Evolutionary conservation across 2,329 filamentous ascomycete genomes (phyloP), one percentile per base, ranked within the genome.

Genomic region (Pyrenochaeta sp.): DNA sequence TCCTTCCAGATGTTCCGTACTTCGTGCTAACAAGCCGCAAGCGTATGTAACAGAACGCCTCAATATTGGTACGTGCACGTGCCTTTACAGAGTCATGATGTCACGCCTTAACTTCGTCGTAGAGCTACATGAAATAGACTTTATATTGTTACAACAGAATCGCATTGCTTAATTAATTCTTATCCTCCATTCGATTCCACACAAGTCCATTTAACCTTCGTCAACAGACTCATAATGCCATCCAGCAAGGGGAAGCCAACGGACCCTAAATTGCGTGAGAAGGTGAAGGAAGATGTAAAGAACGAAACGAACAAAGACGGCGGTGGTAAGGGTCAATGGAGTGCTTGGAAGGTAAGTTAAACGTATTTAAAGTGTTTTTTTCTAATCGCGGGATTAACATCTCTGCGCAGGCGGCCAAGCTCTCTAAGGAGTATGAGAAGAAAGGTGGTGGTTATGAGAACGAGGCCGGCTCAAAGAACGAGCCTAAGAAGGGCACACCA

Each of bases 221-320:
- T 10, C 8, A 22, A 34, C 34, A 13, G 13, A n/a, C n/a, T 42
- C 39, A 51, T 8, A 6, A 74, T 75, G 74, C 58, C 66, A 4
- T 75, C 73, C 17, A 69, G 69, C 17, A 76, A 74, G 48, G 74
- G 74, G 54, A 77, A 74, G 46, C 73, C 73, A 8, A 76, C 74
- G 4, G 72, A 77, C 52, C 71, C 72, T 2, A 71, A 76, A 48
- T 52, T 77, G 29, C 68, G 71, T 35, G 73, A 76, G 57, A 63
- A 75, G 54, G 70, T 75, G 19, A 76, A 74, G 55, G 68, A 77
- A 51, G 71, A 76, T 10, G 64, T 76, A n/a, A 76, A 77, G 55
- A 63, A 71, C 35, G 66, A 76, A 45, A 60, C 72, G 5, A 76
- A 77, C 41, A 75, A 76, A 48, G 72, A 75, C 52, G 74, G 74